Conservation (phyloP, 257 asterid genomes). For the Capsicum rhomboideum region DNA sequence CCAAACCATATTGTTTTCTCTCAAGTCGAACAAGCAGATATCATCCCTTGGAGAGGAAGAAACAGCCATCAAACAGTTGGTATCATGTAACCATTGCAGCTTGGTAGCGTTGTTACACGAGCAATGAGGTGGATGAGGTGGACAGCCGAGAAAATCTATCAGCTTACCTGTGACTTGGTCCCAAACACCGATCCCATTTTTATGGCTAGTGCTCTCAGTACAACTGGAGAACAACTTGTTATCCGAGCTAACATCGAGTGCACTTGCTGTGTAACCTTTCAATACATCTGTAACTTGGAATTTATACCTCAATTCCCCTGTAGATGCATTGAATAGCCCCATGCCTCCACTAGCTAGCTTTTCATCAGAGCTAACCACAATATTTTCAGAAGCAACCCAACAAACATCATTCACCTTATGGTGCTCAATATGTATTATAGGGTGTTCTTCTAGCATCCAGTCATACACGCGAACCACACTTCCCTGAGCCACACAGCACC, state of each 20-base stretch:
- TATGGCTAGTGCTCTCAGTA: no score
- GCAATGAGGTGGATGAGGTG: background rate
- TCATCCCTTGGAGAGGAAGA: conserved; percentile 64
- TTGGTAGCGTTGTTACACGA: background rate
- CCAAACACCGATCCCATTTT: no score
- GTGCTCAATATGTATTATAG: conserved; percentile 58
- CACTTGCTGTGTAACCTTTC: conserved; percentile 26
- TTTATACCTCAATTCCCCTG: conserved; percentile 55
- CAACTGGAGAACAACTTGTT: no score
- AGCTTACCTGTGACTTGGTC: no score
- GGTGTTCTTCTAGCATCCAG: conserved; percentile 81
- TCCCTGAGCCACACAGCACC: conserved; percentile 77
- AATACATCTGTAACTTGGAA: conserved; percentile 41
- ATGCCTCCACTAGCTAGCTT: conserved; percentile 65
- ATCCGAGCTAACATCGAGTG: no score
- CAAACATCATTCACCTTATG: conserved; percentile 65
- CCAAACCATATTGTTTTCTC: conserved; percentile 68
- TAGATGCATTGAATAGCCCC: conserved; percentile 51
- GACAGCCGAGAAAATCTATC: conserved; percentile 18
- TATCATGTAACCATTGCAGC: conserved; percentile 57
- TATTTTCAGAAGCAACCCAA: conserved; percentile 54
- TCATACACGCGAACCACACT: conserved; percentile 79
- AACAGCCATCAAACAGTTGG: conserved; percentile 30
- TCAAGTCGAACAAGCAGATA: conserved; percentile 62
- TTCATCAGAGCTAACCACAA: conserved; percentile 67